Percentiles rank a stretch among this genome's conserved stretches.
Conservation (phyloP, 805 yeast species). For the Alloascoidea africana region DNA sequence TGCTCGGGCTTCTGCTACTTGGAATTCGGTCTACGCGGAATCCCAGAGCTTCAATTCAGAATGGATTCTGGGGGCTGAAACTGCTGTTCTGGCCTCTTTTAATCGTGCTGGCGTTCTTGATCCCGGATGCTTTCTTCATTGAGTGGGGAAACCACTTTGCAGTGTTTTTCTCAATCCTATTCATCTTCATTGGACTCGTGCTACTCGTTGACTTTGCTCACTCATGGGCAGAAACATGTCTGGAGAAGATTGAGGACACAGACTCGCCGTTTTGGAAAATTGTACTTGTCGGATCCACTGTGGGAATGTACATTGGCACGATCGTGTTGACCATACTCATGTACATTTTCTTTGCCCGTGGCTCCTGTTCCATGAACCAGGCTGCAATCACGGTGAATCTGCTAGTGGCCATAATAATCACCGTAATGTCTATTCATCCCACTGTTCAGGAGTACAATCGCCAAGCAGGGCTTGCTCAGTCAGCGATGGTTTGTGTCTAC, state of each 20-base stretch:
- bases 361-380: constrained; percentile 79
- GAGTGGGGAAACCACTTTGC: constrained; percentile 88
- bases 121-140: constrained; percentile 79
- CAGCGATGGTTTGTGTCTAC: constrained; percentile 89
- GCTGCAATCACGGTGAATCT: constrained; percentile 73
- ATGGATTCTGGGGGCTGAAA: constrained; percentile 84
- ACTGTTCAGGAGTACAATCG: constrained; percentile 85
- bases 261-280: constrained; percentile 60
- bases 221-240: constrained; percentile 95
- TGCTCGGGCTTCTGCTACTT: constrained; percentile 48
- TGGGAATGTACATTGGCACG: constrained; percentile 66
- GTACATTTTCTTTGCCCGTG: constrained; percentile 70
- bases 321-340: constrained; percentile 60
- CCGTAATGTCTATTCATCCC: constrained; percentile 65
- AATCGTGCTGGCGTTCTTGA: constrained; percentile 47
- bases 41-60: constrained; percentile 72
- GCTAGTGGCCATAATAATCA: constrained; percentile 44
- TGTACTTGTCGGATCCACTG: constrained; percentile 74
- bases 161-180: constrained; percentile 67
- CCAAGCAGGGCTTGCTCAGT: constrained; percentile 90
- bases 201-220: constrained; percentile 93
- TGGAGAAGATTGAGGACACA: constrained; percentile 78
- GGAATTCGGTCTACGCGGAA: constrained; percentile 68
- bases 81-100: constrained; percentile 41
- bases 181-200: constrained; percentile 80